Evolutionary conservation across 2,329 filamentous ascomycete genomes (phyloP), one percentile per base, ranked within the genome.

Genomic region (Fusarium solani-melongenae): DNA sequence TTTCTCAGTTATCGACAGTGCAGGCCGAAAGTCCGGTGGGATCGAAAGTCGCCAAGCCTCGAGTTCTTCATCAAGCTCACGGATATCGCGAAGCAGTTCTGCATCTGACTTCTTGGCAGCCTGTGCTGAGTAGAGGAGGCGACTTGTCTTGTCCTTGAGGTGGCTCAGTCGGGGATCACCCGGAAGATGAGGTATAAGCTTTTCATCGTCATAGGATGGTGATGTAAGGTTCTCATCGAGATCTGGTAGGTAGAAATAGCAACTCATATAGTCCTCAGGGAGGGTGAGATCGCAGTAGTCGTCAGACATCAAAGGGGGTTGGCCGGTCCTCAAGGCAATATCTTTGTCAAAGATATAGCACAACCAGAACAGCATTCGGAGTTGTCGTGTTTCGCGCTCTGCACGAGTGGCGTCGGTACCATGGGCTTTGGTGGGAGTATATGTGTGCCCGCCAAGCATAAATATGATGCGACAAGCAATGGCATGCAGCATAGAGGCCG

Each of bases 321-420:
- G 87, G 0, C 88, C 87, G 0, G 85, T 87, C 5, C 88, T 84
- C 0, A 90, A 80, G 0, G 86, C 81, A 14, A 89, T 82, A n/a
- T 90, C 88, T 67, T 89, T 90, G 71, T 91, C 88, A 11, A 88
- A 78, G 2, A 82, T 82, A 65, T 89, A 90, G 69, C 85, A 86
- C 7, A 90, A 72, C 88, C 89, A 90, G 73, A 90, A 90, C 0
- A 90, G 63, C 33, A 80, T 75, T 4, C 85, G 81, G 0, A 84
- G 70, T 33, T 85, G 81, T 10, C 79, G 76, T 41, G 78, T 74
- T 51, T 79, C 74, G 2, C 81, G 80, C 51, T 80, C 79, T 9
- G 71, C 36, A 0, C 64, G 20, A 6, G 73, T 78, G 2, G 78
- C 46, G 2, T 64, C 65, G 2, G 64, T 65, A 2, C 69, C 41